These are phyloP conservation scores for Anacardium occidentale DNA, from an alignment of 345 rosid species.

Conservation along the genomic window DNA sequence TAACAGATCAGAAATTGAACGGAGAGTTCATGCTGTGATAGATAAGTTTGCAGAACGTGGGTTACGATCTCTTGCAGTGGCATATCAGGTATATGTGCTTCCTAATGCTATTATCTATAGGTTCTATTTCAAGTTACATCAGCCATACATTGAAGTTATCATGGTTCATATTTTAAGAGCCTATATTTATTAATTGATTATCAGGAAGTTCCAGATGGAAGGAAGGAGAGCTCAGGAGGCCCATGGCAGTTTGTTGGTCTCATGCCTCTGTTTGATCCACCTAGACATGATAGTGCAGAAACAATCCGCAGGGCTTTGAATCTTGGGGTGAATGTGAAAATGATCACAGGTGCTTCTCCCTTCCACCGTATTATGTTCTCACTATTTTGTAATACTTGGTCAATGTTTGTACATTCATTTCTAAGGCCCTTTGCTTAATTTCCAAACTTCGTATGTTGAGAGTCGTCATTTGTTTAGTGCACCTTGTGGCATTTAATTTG, in stretches of 20 bases:
- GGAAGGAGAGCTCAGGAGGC: conserved; percentile 55
- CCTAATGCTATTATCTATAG: not conserved
- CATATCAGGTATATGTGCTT: conserved; percentile 43
- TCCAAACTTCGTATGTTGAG: not conserved
- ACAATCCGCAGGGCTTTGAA: conserved; percentile 58
- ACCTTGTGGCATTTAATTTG: not conserved
- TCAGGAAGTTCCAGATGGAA: conserved; percentile 70
- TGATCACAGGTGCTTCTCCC: conserved; percentile 48
- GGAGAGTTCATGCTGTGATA: conserved; percentile 55
- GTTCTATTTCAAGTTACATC: not conserved
- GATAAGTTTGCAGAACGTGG: conserved; percentile 62
- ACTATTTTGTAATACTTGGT: not conserved
- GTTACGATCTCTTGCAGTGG: conserved; percentile 63
- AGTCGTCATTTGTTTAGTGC: not conserved
- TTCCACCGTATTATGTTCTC: not conserved
- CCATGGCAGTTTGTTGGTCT: conserved; percentile 65
- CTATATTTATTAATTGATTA: conserved; percentile 9
- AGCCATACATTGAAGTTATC: not conserved
- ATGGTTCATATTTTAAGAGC: not conserved
- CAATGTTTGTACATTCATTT: no score
- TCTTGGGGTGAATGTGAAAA: conserved; percentile 69
- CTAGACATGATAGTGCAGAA: conserved; percentile 66
- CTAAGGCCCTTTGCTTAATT: not conserved
- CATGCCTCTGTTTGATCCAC: conserved; percentile 67
- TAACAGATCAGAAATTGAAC: conserved; percentile 56